phyloP scores from a whole-genome alignment of 2,329 filamentous ascomycete genomes.

The Helotiales sp. region DNA sequence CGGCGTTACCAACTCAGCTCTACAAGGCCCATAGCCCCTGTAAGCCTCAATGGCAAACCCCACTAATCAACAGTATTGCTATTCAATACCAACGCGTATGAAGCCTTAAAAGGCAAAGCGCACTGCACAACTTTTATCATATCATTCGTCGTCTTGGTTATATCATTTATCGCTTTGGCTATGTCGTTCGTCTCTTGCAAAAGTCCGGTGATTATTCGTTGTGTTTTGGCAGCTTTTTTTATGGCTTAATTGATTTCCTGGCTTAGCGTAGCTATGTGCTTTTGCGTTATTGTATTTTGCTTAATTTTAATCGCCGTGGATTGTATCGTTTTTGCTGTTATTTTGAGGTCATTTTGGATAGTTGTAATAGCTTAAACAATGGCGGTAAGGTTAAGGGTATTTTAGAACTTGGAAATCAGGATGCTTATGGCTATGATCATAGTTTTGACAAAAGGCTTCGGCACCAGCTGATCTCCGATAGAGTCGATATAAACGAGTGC shows the following conservation, averaged over 20 bases:
- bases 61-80: too few relatives aligned
- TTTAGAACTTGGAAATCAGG: slow-evolving; percentile 19
- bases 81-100: too few relatives aligned
- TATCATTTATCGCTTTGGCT: neutral
- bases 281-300: too few relatives aligned
- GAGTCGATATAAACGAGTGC: too few relatives aligned
- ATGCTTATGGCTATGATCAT: slow-evolving; percentile 17
- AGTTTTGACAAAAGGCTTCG: slow-evolving; percentile 18
- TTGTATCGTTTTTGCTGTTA: slow-evolving; percentile 3
- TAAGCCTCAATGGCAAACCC: too few relatives aligned
- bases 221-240: slow-evolving; percentile 3
- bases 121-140: slow-evolving; percentile 3
- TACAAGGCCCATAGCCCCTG: too few relatives aligned
- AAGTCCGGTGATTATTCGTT: slow-evolving; percentile 11
- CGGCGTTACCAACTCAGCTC: too few relatives aligned
- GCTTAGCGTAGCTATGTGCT: too few relatives aligned
- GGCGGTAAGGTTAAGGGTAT: slow-evolving; percentile 1
- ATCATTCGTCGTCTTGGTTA: neutral
- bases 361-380: too few relatives aligned
- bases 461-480: too few relatives aligned
- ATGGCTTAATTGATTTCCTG: slow-evolving; percentile 14
- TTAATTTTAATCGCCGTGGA: slow-evolving; percentile 12
- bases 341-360: slow-evolving; percentile 13
- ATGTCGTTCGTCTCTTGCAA: slow-evolving; percentile 15
- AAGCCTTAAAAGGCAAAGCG: too few relatives aligned